Conservation (phyloP, 208 protist genomes). For the Tritrichomonas foetus region DNA sequence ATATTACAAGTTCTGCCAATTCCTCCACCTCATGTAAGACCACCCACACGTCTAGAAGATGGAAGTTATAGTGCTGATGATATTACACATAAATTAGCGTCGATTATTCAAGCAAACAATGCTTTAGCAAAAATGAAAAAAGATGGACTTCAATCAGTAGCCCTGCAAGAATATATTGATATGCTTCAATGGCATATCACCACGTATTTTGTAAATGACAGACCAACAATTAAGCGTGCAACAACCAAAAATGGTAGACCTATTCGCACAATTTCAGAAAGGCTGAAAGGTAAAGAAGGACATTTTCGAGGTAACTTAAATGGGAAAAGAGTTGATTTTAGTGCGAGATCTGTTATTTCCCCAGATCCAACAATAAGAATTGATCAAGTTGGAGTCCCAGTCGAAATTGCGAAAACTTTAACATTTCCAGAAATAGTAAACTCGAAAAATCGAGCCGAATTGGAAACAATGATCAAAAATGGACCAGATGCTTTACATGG, state of each 20-base stretch:
- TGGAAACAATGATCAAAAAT: slow-evolving; percentile 76
- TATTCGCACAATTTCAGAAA: slow-evolving; percentile 92
- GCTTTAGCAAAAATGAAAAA: slow-evolving; percentile 72
- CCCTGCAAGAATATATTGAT: slow-evolving; percentile 70
- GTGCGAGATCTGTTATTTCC: slow-evolving; percentile 98
- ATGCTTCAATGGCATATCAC: slow-evolving; percentile 92
- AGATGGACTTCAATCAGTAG: slow-evolving; percentile 69
- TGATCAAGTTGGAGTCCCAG: slow-evolving; percentile 91
- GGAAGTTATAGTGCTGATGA: slow-evolving; percentile 79
- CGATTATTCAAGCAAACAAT: slow-evolving; percentile 91
- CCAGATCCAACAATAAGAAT: slow-evolving; percentile 90
- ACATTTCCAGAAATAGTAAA: slow-evolving; percentile 98
- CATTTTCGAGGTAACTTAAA: slow-evolving; percentile 95
- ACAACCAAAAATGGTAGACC: slow-evolving; percentile 71
- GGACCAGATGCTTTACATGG: slow-evolving; percentile 86
- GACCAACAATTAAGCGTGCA: slow-evolving; percentile 74
- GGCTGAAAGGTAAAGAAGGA: slow-evolving; percentile 98
- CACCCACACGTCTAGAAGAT: slow-evolving; percentile 65
- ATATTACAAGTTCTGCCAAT: slow-evolving; percentile 88
- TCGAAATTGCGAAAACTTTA: slow-evolving; percentile 89
- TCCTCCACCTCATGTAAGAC: slow-evolving; percentile 89
- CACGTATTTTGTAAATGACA: slow-evolving; percentile 92
- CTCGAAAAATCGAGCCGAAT: slow-evolving; percentile 84
- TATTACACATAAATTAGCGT: slow-evolving; percentile 88
- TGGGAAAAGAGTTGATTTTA: slow-evolving; percentile 99